Base-by-base conservation (phyloP, 2,329 filamentous ascomycete genomes). In the Colletotrichum higginsianum region DNA sequence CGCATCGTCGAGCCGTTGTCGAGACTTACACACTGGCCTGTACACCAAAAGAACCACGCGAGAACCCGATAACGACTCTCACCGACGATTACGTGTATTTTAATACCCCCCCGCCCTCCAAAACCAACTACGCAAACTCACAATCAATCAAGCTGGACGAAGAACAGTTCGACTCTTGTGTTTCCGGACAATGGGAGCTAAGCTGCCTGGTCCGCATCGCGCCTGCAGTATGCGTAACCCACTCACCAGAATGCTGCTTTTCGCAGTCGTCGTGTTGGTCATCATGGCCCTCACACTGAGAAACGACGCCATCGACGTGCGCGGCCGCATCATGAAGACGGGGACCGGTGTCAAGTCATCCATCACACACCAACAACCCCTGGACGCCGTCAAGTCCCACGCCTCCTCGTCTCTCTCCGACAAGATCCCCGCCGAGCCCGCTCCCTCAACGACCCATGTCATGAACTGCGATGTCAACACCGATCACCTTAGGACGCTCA, bases 391-490 rank as follows among this genome's bases (percentile, higher is more conserved):
- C 61, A 72, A 30, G 50, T 66, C 61, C 7, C 71, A 71, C 23
- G 71, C 56, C n/a, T 72, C 66, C 18, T 70, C 70, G 3, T 72
- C 69, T 13, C 53, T 77, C 40, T 73, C 79, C 55, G 77, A 81
- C 49, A 75, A 82, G 61, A 76, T 78, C 4, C 80, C 80, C 49
- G 70, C 70, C 18, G 66, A 70, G 70, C 61, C 70, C 4, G 67
- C 74, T 8, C 76, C 77, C 9, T 56, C 74, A 0, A 67, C 75
- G 9, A 75, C 71, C 12, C 79, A 82, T 66, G 74, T 80, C 23
- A 85, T 87, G 83, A 82, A 87, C 75, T 90, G 88, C 79, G 81
- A 82, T 73, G 79, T 87, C 68, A 84, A 90, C 77, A 80, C 81
- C 52, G 81, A 82, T 15, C 83, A 85, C 63, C 82, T 90, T 67